Evolutionary conservation across 331 rosid species (phyloP).

Genomic region (Quercus lobata): DNA sequence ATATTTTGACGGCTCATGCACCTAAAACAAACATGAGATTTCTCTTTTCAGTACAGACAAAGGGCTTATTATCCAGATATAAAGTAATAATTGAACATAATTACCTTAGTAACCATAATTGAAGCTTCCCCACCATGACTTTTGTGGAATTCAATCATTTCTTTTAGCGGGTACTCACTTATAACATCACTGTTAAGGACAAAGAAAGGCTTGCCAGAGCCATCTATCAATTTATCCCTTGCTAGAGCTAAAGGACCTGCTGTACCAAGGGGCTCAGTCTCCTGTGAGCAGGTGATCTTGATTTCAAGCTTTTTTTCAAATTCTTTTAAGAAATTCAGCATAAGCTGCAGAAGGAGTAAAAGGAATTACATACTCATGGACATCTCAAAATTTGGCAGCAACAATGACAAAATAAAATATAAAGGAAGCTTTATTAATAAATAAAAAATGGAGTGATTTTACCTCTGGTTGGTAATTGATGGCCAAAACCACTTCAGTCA

Average conservation of each 20-base stretch:
- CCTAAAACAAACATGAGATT: conserved; percentile 31
- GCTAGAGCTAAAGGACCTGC: conserved; percentile 97
- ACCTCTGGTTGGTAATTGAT: conserved; percentile 97
- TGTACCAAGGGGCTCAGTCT: conserved; percentile 91
- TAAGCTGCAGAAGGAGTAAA: conserved; percentile 47
- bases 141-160: conserved; percentile 78
- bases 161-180: conserved; percentile 76
- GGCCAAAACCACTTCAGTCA: conserved; percentile 81
- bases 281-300: conserved; percentile 94
- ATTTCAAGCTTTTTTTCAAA: conserved; percentile 74
- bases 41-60: background rate
- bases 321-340: conserved; percentile 85
- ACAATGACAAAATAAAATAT: conserved; percentile 10
- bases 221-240: conserved; percentile 74
- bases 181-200: conserved; percentile 95
- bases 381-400: conserved; percentile 18
- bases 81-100: conserved; percentile 17
- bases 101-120: conserved; percentile 90
- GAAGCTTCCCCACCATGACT: conserved; percentile 91
- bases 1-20: conserved; percentile 88
- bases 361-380: background rate
- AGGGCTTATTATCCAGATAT: conserved; percentile 1
- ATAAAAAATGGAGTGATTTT: background rate
- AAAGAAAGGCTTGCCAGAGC: conserved; percentile 78
- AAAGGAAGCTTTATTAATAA: background rate